Evolutionary conservation across 495 filamentous ascomycete genomes (phyloP), one percentile per base, ranked within the genome.

Genomic region (Parachaetomium inaequale): DNA sequence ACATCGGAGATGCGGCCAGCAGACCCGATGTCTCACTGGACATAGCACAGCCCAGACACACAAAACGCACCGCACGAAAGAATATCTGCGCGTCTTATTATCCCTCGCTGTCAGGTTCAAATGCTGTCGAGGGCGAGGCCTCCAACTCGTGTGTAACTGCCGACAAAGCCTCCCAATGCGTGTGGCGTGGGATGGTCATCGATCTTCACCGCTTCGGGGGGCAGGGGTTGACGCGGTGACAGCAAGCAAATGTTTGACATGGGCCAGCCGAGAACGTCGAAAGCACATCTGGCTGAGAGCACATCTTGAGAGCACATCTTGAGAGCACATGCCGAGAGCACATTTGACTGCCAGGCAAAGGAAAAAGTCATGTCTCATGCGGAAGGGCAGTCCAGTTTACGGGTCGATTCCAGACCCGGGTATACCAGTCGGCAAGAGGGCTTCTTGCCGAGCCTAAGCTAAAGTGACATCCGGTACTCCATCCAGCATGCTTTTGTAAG

Each of bases 391-490:
- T 68, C 40, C 53, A 61, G 66, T 68, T 64, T 67, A 63, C 53
- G 59, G 61, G 65, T 46, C 65, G 45, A 63, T 57, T 55, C 55
- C 50, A 60, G 61, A 58, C 59, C 68, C 60, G 57, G 52, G 59
- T 66, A 63, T 70, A 70, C 65, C 59, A 64, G 64, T 61, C 62
- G 46, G 61, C 63, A 57, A 55, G 61, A 66, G 63, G 59, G n/a
- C 53, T 55, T 47, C 34, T 58, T 34, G 59, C 57, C 42, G 58
- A 69, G 62, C 67, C 59, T 60, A 67, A 66, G 61, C 63, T 66
- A 69, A 64, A 68, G 58, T 65, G 53, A 72, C 65, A 72, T 67
- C 68, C 70, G 62, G 64, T 67, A 70, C 70, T 71, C 67, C 71
- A 63, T 65, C 65, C 69, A 66, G 67, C 67, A 65, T 68, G 65